Evolutionary conservation across 371 early-diverging fungal species (phyloP), one percentile per base, ranked within the genome.

Genomic region (Actinomucor elegans): DNA sequence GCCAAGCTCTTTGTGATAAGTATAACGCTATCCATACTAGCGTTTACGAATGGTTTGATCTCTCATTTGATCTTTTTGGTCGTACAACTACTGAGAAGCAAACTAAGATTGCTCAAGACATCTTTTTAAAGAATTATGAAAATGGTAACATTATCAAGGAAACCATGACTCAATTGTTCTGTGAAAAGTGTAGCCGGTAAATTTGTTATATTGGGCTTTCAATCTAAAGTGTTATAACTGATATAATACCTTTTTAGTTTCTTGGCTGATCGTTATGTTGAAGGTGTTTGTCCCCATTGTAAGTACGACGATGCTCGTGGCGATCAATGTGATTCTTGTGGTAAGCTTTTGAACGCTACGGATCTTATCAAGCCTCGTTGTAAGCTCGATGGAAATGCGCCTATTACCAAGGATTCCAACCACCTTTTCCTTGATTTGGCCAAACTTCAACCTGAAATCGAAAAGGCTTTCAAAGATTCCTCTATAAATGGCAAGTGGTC

Each of bases 301-400:
- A 69, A 80, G 24, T 99, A 96, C 77, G 52, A 42, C 36, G 96
- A 94, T 69, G 99, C 99, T 32, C 89, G 97, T 57, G 99, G 99
- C 48, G 99, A 99, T 75, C 99, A 99, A 76, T 99, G 99, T 81
- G 99, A 99, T 86, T 75, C 79, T 38, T 99, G 99, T 74, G 97
- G 98, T 43, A 77, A 83, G 41, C 75, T 99, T 6, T 73, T 99
- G 58, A 94, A 98, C 48, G 92, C 97, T 14, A 85, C 79, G 14
- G 99, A 99, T n/a, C 86, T 99, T 14, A 71, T 96, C 51, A 80
- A 94, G 41, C 99, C 99, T 33, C 86, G 91, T 48, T 99, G 99
- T 85, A 94, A 97, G 69, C 71, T 98, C 17, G 96, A 97, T 71
- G 85, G 85, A 23, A 87, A 86, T 55, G 57, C 75, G 4, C 98